Conservation (phyloP, 73 alveolate genomes). For the Tetrahymena elliotti region DNA sequence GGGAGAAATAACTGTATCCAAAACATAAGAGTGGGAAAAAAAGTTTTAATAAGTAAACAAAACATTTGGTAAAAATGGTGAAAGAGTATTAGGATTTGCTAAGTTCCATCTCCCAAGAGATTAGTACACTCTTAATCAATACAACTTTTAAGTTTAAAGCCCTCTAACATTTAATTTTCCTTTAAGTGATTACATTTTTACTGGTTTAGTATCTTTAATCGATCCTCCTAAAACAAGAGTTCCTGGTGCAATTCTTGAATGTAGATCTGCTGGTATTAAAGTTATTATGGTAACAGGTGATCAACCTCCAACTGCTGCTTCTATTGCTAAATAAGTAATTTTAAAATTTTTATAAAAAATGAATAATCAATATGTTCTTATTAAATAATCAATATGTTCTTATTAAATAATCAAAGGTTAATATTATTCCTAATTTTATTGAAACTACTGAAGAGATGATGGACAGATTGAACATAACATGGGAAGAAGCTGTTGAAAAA, state of each 20-base stretch:
- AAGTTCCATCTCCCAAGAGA: conserved; percentile 42
- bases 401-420: neutral
- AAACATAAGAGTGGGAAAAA: conserved; percentile 32
- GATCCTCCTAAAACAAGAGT: conserved; percentile 76
- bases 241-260: conserved; percentile 55
- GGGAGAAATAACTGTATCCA: conserved; percentile 41
- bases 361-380: too few species aligned
- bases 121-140: conserved; percentile 11
- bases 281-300: conserved; percentile 91
- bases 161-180: conserved; percentile 60
- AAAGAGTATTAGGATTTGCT: conserved; percentile 68
- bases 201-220: conserved; percentile 62
- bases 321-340: conserved; percentile 64
- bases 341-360: too few species aligned
- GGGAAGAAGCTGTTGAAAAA: conserved; percentile 48
- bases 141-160: conserved; percentile 44
- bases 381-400: too few species aligned
- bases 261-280: conserved; percentile 72
- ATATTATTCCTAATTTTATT: conserved; percentile 37
- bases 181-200: conserved; percentile 56
- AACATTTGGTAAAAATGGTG: conserved; percentile 57
- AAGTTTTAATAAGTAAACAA: conserved; percentile 51
- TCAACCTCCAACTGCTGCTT: conserved; percentile 81
- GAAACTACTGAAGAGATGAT: conserved; percentile 45
- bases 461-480: conserved; percentile 28